A percentile compares a stretch with the other conserved stretches of the same genome.
Evolutionary conservation across 2,329 filamentous ascomycete genomes (phyloP).

Genomic region (Aspergillus sp.): DNA sequence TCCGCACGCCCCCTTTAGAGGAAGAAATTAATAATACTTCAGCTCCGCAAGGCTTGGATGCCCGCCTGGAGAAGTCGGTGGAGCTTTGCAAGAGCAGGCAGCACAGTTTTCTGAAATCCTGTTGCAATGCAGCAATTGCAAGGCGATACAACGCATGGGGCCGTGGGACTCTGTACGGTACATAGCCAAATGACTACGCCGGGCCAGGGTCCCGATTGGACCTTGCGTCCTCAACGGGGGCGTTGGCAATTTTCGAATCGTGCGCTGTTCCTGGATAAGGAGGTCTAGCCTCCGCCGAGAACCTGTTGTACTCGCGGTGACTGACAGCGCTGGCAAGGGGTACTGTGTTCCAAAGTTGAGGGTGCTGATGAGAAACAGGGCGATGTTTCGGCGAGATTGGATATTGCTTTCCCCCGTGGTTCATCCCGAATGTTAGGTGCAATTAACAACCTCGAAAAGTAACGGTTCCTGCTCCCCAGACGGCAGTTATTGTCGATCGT

Average conservation of each 20-base stretch:
- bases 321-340: neutral
- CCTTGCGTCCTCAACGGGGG: neutral
- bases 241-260: neutral
- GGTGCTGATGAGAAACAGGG: neutral
- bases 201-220: neutral
- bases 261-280: neutral
- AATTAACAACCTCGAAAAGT: neutral
- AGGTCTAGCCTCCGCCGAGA: neutral
- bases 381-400: neutral
- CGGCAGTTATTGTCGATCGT: neutral
- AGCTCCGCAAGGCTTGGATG: neutral
- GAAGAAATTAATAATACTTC: neutral
- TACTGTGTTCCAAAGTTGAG: neutral
- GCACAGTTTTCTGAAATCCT: conserved; percentile 4
- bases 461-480: neutral
- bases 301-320: neutral
- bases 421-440: neutral
- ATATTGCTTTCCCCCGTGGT: neutral
- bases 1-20: neutral
- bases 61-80: neutral
- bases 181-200: neutral
- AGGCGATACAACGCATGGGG: neutral
- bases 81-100: conserved; percentile 5
- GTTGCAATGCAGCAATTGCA: neutral
- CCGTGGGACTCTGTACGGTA: neutral